Conservation (phyloP, 306 rosid genomes). For the Sechiopsis laciniata region DNA sequence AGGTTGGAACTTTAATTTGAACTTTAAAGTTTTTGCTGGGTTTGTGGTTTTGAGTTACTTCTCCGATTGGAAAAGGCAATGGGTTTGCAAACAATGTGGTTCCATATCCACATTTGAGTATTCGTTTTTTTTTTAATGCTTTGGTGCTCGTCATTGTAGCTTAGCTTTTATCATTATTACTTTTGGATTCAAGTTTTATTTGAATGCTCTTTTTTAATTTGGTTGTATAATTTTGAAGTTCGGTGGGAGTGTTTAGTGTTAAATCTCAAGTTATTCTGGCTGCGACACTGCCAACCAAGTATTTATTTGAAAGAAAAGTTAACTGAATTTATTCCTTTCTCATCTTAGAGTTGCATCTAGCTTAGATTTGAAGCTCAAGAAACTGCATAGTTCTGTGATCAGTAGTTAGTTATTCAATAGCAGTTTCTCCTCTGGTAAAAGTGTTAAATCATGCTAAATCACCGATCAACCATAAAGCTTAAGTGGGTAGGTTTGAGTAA, state of each 20-base stretch:
- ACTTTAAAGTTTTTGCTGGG: slow-evolving; percentile 6
- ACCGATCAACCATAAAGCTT: too few species aligned
- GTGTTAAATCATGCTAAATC: too few species aligned
- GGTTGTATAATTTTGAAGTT: neutral
- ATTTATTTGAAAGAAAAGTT: neutral
- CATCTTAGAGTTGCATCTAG: neutral
- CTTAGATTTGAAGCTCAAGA: neutral
- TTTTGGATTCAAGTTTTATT: neutral
- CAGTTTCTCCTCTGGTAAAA: neutral
- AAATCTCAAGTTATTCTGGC: neutral
- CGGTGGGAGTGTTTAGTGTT: neutral
- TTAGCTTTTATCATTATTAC: neutral
- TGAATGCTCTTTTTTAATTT: neutral
- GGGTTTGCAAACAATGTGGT: slow-evolving; percentile 17
- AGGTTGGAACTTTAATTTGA: slow-evolving; percentile 53
- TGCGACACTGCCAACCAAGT: neutral
- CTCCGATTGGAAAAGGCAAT: slow-evolving; percentile 21
- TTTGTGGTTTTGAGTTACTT: slow-evolving; percentile 20
- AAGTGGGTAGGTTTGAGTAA: too few species aligned
- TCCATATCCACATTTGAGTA: neutral
- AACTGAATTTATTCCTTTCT: neutral
- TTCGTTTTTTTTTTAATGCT: neutral
- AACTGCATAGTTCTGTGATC: neutral
- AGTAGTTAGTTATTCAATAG: neutral
- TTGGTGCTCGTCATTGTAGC: slow-evolving; percentile 10